Percentiles rank a stretch among this genome's conserved stretches.
Evolutionary conservation across 2,329 filamentous ascomycete genomes (phyloP).

Genomic region (Xylaria sp.): DNA sequence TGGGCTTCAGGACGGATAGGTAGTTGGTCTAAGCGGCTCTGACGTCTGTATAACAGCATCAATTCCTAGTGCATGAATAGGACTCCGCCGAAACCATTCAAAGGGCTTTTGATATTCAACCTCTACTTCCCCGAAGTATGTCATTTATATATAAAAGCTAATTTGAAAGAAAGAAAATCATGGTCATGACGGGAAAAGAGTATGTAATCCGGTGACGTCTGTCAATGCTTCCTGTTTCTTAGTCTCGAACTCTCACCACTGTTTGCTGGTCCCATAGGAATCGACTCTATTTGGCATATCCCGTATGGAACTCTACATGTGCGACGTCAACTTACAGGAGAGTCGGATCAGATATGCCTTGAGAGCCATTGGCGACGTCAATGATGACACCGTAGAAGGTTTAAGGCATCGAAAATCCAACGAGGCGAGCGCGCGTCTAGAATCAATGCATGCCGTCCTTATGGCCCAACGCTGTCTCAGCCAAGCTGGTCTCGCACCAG

Average conservation of each 20-base stretch:
- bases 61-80: not conserved
- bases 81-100: not conserved
- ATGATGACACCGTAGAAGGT: constrained; percentile 9
- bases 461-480: constrained; percentile 19
- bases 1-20: too few species aligned
- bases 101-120: not conserved
- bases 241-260: not conserved
- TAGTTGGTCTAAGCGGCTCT: not conserved
- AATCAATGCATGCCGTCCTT: constrained; percentile 5
- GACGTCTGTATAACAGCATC: not conserved
- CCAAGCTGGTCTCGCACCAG: constrained; percentile 3
- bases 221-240: not conserved
- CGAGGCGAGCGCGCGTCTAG: not conserved
- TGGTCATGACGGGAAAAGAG: not conserved
- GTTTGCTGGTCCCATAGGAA: not conserved
- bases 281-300: not conserved
- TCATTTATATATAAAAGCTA: not conserved
- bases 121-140: not conserved
- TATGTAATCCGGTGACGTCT: not conserved
- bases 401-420: not conserved
- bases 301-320: not conserved
- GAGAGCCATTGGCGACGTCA: not conserved
- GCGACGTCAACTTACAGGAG: constrained; percentile 15
- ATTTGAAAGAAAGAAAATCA: not conserved
- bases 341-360: not conserved